Conservation (phyloP, 495 filamentous ascomycete genomes). For the Daldinia loculata region DNA sequence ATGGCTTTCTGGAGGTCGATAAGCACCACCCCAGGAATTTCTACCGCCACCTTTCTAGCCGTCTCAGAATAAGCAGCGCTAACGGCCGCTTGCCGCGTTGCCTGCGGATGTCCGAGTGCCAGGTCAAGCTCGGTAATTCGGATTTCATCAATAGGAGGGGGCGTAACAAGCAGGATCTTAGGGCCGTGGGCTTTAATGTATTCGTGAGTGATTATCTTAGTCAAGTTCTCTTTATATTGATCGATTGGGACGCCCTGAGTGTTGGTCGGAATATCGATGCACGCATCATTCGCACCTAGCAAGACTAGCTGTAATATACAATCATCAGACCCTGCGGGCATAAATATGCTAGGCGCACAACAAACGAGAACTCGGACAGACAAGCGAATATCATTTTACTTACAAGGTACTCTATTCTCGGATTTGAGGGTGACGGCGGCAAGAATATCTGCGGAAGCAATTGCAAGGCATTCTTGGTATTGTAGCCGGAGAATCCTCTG, state of each 20-base stretch:
- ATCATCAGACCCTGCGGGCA: slow-evolving; percentile 23
- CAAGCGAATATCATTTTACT: slow-evolving; percentile 21
- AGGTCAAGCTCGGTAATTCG: slow-evolving; percentile 63
- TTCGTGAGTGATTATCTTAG: slow-evolving; percentile 72
- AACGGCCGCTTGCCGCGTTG: slow-evolving; percentile 66
- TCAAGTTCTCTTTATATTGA: slow-evolving; percentile 75
- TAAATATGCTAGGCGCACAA: neutral
- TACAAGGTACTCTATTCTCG: slow-evolving; percentile 72
- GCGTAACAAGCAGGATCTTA: slow-evolving; percentile 77
- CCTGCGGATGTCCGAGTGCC: slow-evolving; percentile 55
- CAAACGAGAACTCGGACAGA: neutral
- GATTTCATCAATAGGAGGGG: slow-evolving; percentile 84
- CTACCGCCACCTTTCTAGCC: slow-evolving; percentile 68
- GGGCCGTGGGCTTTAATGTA: slow-evolving; percentile 72
- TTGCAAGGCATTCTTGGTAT: slow-evolving; percentile 57
- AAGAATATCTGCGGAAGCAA: slow-evolving; percentile 54
- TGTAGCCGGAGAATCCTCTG: slow-evolving; percentile 60
- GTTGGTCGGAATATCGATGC: slow-evolving; percentile 62
- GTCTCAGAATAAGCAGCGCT: slow-evolving; percentile 78
- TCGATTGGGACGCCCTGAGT: slow-evolving; percentile 78
- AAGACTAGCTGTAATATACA: slow-evolving; percentile 69
- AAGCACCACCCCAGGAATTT: slow-evolving; percentile 67
- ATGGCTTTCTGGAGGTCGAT: slow-evolving; percentile 79
- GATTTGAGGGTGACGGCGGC: slow-evolving; percentile 57
- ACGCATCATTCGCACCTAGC: slow-evolving; percentile 88